Evolutionary conservation across 169 alveolate species (phyloP), one percentile per base, ranked within the genome.

Genomic region (Plasmodium gaboni): DNA sequence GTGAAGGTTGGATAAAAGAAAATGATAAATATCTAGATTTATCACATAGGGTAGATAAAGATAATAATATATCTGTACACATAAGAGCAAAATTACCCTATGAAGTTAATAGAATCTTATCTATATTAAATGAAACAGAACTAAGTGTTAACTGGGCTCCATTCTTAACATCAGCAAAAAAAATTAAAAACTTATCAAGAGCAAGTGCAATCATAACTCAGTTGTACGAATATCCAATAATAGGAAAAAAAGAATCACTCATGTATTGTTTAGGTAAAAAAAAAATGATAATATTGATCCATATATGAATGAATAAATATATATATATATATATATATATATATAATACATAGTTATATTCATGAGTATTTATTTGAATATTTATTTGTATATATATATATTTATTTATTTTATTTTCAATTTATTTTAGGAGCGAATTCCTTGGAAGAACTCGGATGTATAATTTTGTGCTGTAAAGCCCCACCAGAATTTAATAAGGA

Each of bases 61-160:
- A 93, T 17, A 71, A 63, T 22, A 89, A 91, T 22, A 76, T 93
- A 2, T 80, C 93, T 24, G 69, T 93, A 48, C 92, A 93, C 51
- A 89, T 93, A 7, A 80, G 95, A 19, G 95, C 91, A 63, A 93
- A 93, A 74, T 22, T 93, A 53, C 93, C 94, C 1, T 88, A 91
- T 53, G 90, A 68, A 38, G 76, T 93, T 57, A 87, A 72, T 38
- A 69, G 51, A 61, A 91, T 93, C 12, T 51, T 93, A 46, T 72
- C 94, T 5, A 93, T 93, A 38, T 9, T 93, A 13, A 89, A 73
- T 63, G 95, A 93, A 69, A 89, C 94, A 26, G 95, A 93, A 51
- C 19, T 93, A 71, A 89, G 93, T 42, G 87, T 86, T 6, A 86
- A 80, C 28, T 93, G 95, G 95, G 95, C 94, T 3, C 95, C 95